Evolutionary conservation across 2,329 filamentous ascomycete species (phyloP), one percentile per base, ranked within the genome.

Genomic region (Fusarium sp.): DNA sequence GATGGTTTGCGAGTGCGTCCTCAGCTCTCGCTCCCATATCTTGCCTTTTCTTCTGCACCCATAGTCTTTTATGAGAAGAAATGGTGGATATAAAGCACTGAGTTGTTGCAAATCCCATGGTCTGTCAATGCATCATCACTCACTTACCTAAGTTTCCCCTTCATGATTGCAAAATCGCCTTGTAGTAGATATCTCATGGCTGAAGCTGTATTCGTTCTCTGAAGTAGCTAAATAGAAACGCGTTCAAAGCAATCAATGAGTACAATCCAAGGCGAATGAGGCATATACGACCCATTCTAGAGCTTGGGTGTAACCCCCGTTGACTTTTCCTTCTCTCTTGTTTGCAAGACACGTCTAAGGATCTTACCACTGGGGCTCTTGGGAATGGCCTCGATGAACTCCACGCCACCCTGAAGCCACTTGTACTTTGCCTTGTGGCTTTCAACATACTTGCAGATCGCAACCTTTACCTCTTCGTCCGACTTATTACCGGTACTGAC

Each of bases 181-280:
- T 18, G 8, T 24, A 18, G 14, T 15, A 24, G 6, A 20, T 24
- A 20, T 35, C 12, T 35, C 22, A 51, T 35, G 8, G 2, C 8
- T 24, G 6, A 14, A 35, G 6, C 22, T 24, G 12, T 3, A 35
- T 35, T 24, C 6, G 8, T 5, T 32, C 22, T 51, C 22, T 18
- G 0, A 36, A 18, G 35, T 18, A 1, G 35, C 3, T 18, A 36
- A 36, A 36, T 17, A 36, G 1, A 18, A 18, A 17, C 8, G 15
- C 6, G 9, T 6, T n/a, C 0, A 6, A 35, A 20, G 3, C 4
- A 35, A 11, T 24, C 2, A 2, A 10, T 35, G 8, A 14, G 1
- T 8, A 8, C 17, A n/a, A 4, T 20, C 17, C 8, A 8, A 5
- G 0, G 6, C 8, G 11, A 9, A 2, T 14, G 0, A 35, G 14